These are phyloP conservation scores for Melampsora larici-populina DNA, from an alignment of 1,284 basidiomycete genomes.

Conservation along the genomic window DNA sequence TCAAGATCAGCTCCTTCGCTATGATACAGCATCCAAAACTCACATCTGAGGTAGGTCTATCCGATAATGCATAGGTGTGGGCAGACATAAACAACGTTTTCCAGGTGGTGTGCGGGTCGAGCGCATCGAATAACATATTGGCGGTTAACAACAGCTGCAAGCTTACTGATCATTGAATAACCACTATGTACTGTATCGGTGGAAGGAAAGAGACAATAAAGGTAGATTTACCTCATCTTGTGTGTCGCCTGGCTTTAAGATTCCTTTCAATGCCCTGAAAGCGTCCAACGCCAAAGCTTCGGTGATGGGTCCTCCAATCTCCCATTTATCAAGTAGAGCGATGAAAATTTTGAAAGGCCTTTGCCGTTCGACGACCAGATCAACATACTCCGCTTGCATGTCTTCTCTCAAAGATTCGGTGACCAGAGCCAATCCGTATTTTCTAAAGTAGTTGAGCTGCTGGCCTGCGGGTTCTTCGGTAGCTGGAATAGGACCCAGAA, in stretches of 20 bases:
- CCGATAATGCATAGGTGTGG: constrained; percentile 48
- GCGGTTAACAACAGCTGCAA: constrained; percentile 74
- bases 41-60: constrained; percentile 56
- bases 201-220: background rate
- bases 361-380: constrained; percentile 61
- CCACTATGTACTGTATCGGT: background rate
- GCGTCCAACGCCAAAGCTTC: constrained; percentile 74
- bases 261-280: constrained; percentile 67
- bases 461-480: constrained; percentile 69
- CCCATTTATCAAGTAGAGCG: constrained; percentile 92
- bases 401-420: constrained; percentile 61
- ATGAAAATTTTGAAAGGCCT: constrained; percentile 92
- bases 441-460: constrained; percentile 69
- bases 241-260: constrained; percentile 60
- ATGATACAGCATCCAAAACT: constrained; percentile 48
- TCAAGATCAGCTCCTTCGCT: constrained; percentile 46
- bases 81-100: constrained; percentile 64
- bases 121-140: constrained; percentile 82
- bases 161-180: background rate
- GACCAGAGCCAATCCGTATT: constrained; percentile 68
- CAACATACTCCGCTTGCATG: constrained; percentile 23
- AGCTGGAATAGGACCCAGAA: constrained; percentile 62
- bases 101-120: constrained; percentile 86
- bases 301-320: constrained; percentile 79
- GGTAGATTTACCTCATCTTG: constrained; percentile 64